Evolutionary conservation across 352 stramenopile species (phyloP), one percentile per base, ranked within the genome.

Genomic region (Aphanomyces invadans): DNA sequence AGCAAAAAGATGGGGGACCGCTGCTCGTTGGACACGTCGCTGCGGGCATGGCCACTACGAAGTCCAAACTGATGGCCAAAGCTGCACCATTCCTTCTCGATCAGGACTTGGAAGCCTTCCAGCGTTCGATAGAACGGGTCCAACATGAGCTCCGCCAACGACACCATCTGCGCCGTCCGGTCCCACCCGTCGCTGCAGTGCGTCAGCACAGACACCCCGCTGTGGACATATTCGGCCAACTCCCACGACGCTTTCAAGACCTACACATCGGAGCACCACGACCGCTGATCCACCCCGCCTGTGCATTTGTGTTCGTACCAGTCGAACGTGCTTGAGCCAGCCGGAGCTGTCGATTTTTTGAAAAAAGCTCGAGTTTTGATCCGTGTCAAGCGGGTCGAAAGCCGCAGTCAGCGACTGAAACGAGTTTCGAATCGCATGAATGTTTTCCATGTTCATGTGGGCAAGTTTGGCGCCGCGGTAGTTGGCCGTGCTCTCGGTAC

Each of bases 131-230:
- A 99, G 78, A 95, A 97, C 15, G 96, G 93, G 74, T 99, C 97
- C 15, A 99, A 73, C 70, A 99, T 87, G 28, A 99, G 70, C 80
- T 99, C 89, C 0, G 96, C 90, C 11, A 99, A 75, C 23, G 87
- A 84, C 1, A 90, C 83, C 65, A 99, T 97, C 83, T 99, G 96
- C 9, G 95, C 86, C 2, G 97, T 99, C n/a, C 97, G 87, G 79
- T 99, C 97, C 97, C 97, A 99, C 15, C 97, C 97, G 71, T 99
- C 96, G 62, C 90, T 98, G 74, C 97, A 99, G 73, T 99, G 97
- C 42, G 98, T 89, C 46, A 99, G 76, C 25, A 99, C 93, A 0
- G 97, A 97, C 4, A 92, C 83, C 36, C 90, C 87, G 70, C 96
- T 91, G 75, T 98, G 83, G 4, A 99, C 82, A 38, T 93, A 91